phyloP scores from a whole-genome alignment of 106 monocot genomes.

The Dioscorea alata region DNA sequence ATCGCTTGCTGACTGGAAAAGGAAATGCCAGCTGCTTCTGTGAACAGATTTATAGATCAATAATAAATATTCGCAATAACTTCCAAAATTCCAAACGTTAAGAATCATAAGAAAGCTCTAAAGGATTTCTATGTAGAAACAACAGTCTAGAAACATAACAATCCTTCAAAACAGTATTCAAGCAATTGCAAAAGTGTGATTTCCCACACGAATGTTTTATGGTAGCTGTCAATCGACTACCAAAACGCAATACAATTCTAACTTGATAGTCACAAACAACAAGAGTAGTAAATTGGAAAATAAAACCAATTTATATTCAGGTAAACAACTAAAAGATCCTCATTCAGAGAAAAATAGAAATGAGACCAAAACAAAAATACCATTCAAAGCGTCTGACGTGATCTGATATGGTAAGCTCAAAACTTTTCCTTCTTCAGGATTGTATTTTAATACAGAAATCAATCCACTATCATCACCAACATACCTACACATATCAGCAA shows the following conservation, averaged over 20 bases:
- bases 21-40: conserved; percentile 73
- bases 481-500: conserved; percentile 44
- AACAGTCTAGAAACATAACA: no score
- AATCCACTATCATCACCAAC: conserved; percentile 89
- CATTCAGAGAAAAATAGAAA: not conserved
- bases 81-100: no score
- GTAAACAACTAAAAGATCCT: not conserved
- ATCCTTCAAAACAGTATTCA: no score
- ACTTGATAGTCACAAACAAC: no score
- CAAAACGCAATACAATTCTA: no score
- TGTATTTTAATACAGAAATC: conserved; percentile 73
- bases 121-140: no score
- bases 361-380: conserved; percentile 20
- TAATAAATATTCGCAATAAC: not conserved
- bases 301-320: no score
- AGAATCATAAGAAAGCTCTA: no score
- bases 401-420: conserved; percentile 67
- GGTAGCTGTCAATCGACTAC: no score
- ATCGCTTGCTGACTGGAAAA: conserved; percentile 46
- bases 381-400: conserved; percentile 39
- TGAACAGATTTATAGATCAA: not conserved
- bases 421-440: conserved; percentile 54
- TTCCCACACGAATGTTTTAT: no score
- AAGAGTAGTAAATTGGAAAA: no score
- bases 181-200: no score